These are phyloP conservation scores for Sapria himalayana DNA, from an alignment of 345 rosid genomes.

Conservation along the genomic window DNA sequence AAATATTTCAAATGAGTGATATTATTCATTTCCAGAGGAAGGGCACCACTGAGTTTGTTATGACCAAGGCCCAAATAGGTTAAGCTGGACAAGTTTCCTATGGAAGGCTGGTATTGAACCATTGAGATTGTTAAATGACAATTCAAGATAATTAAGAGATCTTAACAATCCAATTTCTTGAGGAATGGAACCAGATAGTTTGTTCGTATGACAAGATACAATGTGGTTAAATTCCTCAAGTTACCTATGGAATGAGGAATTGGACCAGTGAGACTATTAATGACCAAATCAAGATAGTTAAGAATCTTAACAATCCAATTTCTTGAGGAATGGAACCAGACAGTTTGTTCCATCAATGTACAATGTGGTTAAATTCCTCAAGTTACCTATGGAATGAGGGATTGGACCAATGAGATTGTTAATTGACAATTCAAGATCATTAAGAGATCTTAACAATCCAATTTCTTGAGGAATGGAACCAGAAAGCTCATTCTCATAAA, in stretches of 20 bases:
- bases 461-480: constrained; percentile 12
- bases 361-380: constrained; percentile 5
- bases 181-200: constrained; percentile 18
- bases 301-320: constrained; percentile 12
- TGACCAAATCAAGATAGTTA: constrained; percentile 8
- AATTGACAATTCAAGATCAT: constrained; percentile 4
- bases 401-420: constrained; percentile 13
- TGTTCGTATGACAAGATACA: constrained; percentile 7
- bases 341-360: constrained; percentile 10
- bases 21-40: constrained; percentile 11
- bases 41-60: constrained; percentile 10
- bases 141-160: constrained; percentile 15
- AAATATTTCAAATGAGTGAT: constrained; percentile 7
- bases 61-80: constrained; percentile 4
- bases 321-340: constrained; percentile 8
- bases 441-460: constrained; percentile 9
- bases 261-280: constrained; percentile 7
- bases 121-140: constrained; percentile 15
- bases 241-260: constrained; percentile 11
- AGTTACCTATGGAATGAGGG: constrained; percentile 11
- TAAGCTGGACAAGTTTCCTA: constrained; percentile 12
- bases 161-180: constrained; percentile 15
- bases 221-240: constrained; percentile 6
- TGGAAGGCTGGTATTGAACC: constrained; percentile 21
- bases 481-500: constrained; percentile 7